A percentile compares a stretch with the other conserved stretches of the same genome.
Evolutionary conservation across 768 basidiomycete genomes (phyloP).

Genomic region (Phlebiopsis gigantea): DNA sequence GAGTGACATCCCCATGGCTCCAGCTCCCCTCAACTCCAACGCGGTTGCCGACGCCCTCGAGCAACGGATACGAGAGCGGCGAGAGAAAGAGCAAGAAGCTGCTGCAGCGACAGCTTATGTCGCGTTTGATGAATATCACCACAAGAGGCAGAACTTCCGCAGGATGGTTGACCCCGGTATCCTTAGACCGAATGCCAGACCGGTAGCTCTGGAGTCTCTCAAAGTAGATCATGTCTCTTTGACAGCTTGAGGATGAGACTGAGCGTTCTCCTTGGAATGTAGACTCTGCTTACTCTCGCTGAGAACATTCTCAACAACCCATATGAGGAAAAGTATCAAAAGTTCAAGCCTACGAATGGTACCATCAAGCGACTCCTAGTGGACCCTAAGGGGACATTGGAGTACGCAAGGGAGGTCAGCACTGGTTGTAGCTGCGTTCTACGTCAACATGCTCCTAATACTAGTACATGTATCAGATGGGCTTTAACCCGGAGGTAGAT

Average conservation of each 20-base stretch:
- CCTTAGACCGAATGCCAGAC: constrained; percentile 59
- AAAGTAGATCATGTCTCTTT: constrained; percentile 41
- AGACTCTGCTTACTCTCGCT: constrained; percentile 65
- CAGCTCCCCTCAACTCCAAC: constrained; percentile 19
- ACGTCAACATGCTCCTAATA: not conserved
- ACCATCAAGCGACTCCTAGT: constrained; percentile 63
- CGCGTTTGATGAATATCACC: constrained; percentile 45
- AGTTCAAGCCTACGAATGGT: constrained; percentile 73
- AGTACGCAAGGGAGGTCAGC: constrained; percentile 76
- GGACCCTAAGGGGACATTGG: constrained; percentile 66
- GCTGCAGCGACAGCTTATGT: constrained; percentile 5
- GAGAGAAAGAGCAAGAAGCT: constrained; percentile 11
- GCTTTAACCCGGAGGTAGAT: constrained; percentile 46
- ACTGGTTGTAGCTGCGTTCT: not conserved
- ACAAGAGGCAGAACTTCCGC: constrained; percentile 65
- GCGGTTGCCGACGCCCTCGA: constrained; percentile 27
- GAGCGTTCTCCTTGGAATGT: constrained; percentile 2
- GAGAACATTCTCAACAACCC: constrained; percentile 74
- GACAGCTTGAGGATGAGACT: constrained; percentile 6
- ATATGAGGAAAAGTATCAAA: constrained; percentile 62
- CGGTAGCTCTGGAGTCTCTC: constrained; percentile 54
- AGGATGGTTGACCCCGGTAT: constrained; percentile 79
- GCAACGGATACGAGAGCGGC: constrained; percentile 19
- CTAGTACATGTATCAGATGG: constrained; percentile 50
- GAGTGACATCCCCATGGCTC: constrained; percentile 6